A percentile compares a stretch with the other conserved stretches of the same genome.
phyloP scores from a whole-genome alignment of 768 basidiomycete species.

The Amanita exitialis region DNA sequence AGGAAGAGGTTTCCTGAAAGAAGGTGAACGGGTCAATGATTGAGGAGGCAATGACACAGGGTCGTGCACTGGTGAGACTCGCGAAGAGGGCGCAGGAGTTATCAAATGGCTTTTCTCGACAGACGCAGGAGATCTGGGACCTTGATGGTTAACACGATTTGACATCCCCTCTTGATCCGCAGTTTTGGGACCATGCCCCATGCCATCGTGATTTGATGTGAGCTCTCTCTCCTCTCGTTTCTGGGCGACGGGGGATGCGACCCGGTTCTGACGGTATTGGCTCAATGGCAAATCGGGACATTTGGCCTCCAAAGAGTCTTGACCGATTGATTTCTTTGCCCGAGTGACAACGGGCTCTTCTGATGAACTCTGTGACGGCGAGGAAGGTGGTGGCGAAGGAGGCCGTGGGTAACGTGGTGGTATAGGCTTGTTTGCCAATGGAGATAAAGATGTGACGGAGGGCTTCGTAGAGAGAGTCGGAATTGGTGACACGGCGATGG shows the following conservation, averaged over 20 bases:
- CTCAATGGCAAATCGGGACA: neutral
- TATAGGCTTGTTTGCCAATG: slow-evolving; percentile 47
- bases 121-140: neutral
- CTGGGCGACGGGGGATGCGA: slow-evolving; percentile 17
- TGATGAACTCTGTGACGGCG: slow-evolving; percentile 30
- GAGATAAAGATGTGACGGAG: slow-evolving; percentile 25
- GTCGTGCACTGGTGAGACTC: neutral
- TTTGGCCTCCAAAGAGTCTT: neutral
- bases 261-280: slow-evolving; percentile 15
- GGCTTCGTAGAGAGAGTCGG: slow-evolving; percentile 8
- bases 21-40: slow-evolving; percentile 1
- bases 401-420: slow-evolving; percentile 48
- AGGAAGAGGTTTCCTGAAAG: slow-evolving; percentile 12
- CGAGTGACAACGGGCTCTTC: slow-evolving; percentile 18
- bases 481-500: neutral
- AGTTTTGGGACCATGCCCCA: neutral
- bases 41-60: neutral
- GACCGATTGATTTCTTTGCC: neutral
- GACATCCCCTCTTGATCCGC: neutral
- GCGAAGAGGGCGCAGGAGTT: slow-evolving; percentile 1
- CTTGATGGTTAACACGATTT: neutral
- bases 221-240: slow-evolving; percentile 4
- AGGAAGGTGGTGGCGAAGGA: slow-evolving; percentile 34
- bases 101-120: neutral
- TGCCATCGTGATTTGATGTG: neutral